Evolutionary conservation across 371 early-diverging fungal genomes (phyloP), one percentile per base, ranked within the genome.

Genomic region (Apophysomyces variabilis): DNA sequence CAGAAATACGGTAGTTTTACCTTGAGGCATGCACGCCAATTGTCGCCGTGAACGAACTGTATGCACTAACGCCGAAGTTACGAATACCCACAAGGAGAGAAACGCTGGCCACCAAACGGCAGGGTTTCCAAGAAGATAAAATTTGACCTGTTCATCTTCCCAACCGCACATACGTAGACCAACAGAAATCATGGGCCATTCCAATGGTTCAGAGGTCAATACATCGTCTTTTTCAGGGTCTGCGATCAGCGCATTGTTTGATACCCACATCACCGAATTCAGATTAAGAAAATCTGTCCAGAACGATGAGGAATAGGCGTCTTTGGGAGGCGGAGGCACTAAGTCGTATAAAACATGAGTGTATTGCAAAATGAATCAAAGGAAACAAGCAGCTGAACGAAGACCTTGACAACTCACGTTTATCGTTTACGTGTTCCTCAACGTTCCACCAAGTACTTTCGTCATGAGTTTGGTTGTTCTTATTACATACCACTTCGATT

Each of bases 141-240:
- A 99, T 82, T 99, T 99, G 66, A 93, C 73, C 8, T 82, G 79
- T 7, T 83, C 66, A 72, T 95, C 95, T 50, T 87, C 94, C 99
- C 99, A 99, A 11, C 92, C 85, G 72, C 95, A 95, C 97, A 99
- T 98, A 54, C 99, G 91, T 21, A 99, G 78, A 9, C 99, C 99
- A 26, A 92, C 87, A 43, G 86, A 79, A 58, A 96, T 70, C 47
- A 99, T 78, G 35, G 98, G 97, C 99, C 99, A 99, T 69, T 99
- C 90, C 57, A 79, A 79, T 0, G 99, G 99, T 54, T 75, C 71
- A 12, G 98, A 97, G 7, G 95, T 84, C n/a, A 99, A 81, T 32
- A 85, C 72, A 66, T 96, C 96, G 66, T 96, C 93, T 76, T 97
- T 95, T 68, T 98, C 96, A 6, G 93, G 93, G 72, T 99, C 98